Base-by-base conservation (phyloP, 345 rosid species). In the Microcos paniculata region DNA sequence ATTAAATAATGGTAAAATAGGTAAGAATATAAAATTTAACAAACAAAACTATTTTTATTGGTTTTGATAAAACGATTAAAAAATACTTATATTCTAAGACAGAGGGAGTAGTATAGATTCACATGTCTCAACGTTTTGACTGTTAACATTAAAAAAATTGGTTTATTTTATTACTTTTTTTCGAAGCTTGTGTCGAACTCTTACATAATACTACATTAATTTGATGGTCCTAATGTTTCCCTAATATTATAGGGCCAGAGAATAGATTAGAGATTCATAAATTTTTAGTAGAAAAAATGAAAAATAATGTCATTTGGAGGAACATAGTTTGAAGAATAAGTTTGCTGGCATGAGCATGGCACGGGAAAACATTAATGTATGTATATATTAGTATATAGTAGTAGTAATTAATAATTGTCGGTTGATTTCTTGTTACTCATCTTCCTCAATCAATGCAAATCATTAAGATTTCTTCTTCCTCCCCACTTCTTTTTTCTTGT, bases 381-480 rank as follows among this genome's bases (percentile, higher is more conserved):
- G 23, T 7, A 46, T 46, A 2, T n/a, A 2, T n/a, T n/a, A 21
- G 2, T 8, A 10, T 28, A 43, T 48, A 2, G 53, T 33, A 3
- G 13, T 48, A 46, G 62, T 56, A 3, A 51, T 40, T 45, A 49
- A 67, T 31, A 53, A 8, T 33, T 53, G 73, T 82, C 56, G 73
- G 79, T 83, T 81, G 88, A 84, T 79, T 83, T 38, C 19, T 61
- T 21, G 59, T 58, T 74, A 82, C 85, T 70, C 84, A 19, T 71
- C 51, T 58, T 40, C 77, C 80, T 57, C 86, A 77, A 86, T 84
- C 88, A 82, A 83, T 81, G 86, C 84, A 71, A 84, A 78, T 74
- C 73, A 76, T 76, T 43, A 59, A 56, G 24, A n/a, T 66, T 58
- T 63, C 62, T 24, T 45, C 76, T 35, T 55, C 59, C 28, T 73